These are phyloP conservation scores for Aspergillus brunneoviolaceus DNA, from an alignment of 2,329 filamentous ascomycete genomes.

Conservation along the genomic window DNA sequence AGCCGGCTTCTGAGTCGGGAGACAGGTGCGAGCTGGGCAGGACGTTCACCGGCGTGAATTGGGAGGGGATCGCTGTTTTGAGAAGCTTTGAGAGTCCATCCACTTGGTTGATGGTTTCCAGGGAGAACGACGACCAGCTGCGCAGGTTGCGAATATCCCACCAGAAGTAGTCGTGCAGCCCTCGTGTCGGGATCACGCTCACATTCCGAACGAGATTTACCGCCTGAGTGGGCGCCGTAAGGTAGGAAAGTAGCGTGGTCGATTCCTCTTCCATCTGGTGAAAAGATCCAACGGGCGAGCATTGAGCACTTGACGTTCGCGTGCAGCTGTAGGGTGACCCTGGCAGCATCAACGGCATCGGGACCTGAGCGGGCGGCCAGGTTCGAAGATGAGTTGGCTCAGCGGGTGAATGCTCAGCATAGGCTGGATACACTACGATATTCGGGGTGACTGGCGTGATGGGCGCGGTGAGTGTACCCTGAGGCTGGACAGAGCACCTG, in stretches of 20 bases:
- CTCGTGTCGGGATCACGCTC: constrained; percentile 64
- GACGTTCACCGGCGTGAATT: constrained; percentile 37
- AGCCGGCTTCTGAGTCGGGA: constrained; percentile 74
- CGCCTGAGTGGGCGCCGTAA: constrained; percentile 76
- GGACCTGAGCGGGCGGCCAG: constrained; percentile 32
- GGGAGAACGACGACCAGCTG: constrained; percentile 77
- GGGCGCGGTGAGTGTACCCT: constrained; percentile 42
- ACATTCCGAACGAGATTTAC: constrained; percentile 78
- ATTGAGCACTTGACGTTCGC: constrained; percentile 25
- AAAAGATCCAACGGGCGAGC: constrained; percentile 25
- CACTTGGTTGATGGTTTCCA: constrained; percentile 68
- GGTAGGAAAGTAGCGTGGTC: constrained; percentile 74
- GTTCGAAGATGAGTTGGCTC: constrained; percentile 44
- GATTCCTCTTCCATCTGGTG: constrained; percentile 36
- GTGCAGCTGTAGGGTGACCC: constrained; percentile 29
- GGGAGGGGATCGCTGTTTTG: constrained; percentile 60
- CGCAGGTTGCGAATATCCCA: constrained; percentile 90
- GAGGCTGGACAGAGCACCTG: constrained; percentile 50
- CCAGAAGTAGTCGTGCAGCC: constrained; percentile 82
- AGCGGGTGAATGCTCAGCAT: constrained; percentile 33
- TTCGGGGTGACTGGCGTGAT: constrained; percentile 40
- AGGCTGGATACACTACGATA: constrained; percentile 39
- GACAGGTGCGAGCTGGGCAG: constrained; percentile 55
- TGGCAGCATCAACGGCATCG: constrained; percentile 31
- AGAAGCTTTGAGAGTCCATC: constrained; percentile 72